Conservation (phyloP, 139 green algal species). For the Chlorella sorokiniana region DNA sequence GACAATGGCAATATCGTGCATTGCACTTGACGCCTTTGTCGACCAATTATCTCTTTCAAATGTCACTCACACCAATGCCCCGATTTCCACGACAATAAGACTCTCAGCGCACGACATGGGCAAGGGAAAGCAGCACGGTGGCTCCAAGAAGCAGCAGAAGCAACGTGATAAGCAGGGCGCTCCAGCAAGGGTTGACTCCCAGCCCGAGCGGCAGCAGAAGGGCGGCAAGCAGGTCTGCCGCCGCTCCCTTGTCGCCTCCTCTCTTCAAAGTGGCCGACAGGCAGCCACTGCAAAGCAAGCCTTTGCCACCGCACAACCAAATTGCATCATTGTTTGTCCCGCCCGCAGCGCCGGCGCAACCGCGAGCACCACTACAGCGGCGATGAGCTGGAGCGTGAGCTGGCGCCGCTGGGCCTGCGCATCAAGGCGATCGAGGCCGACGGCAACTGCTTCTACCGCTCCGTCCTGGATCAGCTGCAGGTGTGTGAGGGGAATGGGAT, state of each 20-base stretch:
- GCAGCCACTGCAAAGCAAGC: no score
- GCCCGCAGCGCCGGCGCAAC: background rate
- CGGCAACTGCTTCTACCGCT: conserved; percentile 83
- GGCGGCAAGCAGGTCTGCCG: background rate
- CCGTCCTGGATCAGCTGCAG: conserved; percentile 68
- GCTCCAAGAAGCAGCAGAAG: background rate
- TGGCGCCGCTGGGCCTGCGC: conserved; percentile 41
- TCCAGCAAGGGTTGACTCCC: background rate
- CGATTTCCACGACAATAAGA: no score
- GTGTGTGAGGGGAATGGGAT: conserved; percentile 58
- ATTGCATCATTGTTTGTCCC: background rate
- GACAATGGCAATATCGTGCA: no score
- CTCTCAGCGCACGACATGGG: background rate
- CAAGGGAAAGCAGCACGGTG: background rate
- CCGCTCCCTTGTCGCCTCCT: no score
- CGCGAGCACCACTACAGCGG: background rate
- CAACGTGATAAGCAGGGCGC: background rate
- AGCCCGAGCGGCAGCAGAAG: background rate
- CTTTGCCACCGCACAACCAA: no score
- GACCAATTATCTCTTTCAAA: no score
- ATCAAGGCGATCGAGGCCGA: conserved; percentile 48
- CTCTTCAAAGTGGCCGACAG: no score
- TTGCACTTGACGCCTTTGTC: no score
- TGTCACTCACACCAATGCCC: no score
- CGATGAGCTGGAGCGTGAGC: conserved; percentile 34